Evolutionary conservation across 2,329 filamentous ascomycete genomes (phyloP).

Genomic region (Sclerotinia sclerotiorum): DNA sequence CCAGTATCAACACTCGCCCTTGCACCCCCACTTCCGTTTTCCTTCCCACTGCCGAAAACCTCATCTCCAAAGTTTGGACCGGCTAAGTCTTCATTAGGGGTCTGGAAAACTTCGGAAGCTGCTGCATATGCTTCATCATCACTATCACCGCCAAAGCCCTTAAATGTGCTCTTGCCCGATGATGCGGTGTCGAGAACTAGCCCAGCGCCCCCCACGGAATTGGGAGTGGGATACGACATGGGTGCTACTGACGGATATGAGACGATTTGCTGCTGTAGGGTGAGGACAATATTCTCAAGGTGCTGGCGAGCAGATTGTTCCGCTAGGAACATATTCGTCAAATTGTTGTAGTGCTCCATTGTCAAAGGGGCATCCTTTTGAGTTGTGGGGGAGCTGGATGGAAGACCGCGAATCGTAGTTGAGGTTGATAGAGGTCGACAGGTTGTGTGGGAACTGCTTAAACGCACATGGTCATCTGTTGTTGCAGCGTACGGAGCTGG

Average conservation of each 20-base stretch:
- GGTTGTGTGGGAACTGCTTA: conserved; percentile 24
- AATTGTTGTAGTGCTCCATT: conserved; percentile 51
- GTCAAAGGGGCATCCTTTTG: conserved; percentile 36
- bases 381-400: conserved; percentile 36
- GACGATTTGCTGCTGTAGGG: conserved; percentile 42
- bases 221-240: conserved; percentile 27
- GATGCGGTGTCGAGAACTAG: conserved; percentile 16
- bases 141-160: conserved; percentile 38
- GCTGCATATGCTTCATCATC: conserved; percentile 38
- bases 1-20: conserved; percentile 48
- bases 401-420: conserved; percentile 37
- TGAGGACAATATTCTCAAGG: conserved; percentile 57
- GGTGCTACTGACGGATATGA: conserved; percentile 26
- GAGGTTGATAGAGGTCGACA: conserved; percentile 39
- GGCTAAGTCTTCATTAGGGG: conserved; percentile 49
- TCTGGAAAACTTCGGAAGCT: conserved; percentile 52
- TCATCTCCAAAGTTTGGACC: conserved; percentile 45
- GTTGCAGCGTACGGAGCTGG: conserved; percentile 22
- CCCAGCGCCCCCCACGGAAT: conserved; percentile 4
- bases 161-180: conserved; percentile 26
- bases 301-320: conserved; percentile 57
- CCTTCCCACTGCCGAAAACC: conserved; percentile 43
- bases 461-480: conserved; percentile 21
- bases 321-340: conserved; percentile 54
- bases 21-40: conserved; percentile 14